A percentile compares a stretch with the other conserved stretches of the same genome.
phyloP scores from a whole-genome alignment of 1,139 yeast species.

The Taphrina pruni region DNA sequence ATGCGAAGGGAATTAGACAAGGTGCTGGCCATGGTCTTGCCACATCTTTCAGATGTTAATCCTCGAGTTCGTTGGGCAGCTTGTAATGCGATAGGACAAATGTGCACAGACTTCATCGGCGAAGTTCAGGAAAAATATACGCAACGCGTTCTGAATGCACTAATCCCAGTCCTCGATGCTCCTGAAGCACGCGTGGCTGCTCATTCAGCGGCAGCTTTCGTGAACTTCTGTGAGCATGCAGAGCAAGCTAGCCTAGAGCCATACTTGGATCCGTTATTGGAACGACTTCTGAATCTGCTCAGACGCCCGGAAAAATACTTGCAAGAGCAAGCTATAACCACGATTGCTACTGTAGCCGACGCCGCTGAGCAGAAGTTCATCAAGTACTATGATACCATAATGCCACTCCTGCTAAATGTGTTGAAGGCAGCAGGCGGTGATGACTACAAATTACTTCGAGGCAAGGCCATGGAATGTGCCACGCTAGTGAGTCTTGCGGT shows the following conservation, averaged over 20 bases:
- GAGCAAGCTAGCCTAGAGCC: conserved; percentile 87
- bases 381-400: conserved; percentile 90
- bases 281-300: conserved; percentile 73
- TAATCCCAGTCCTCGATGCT: conserved; percentile 63
- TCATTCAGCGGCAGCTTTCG: conserved; percentile 98
- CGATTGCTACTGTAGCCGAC: conserved; percentile 96
- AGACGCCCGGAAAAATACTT: conserved; percentile 89
- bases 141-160: conserved; percentile 79
- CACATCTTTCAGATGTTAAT: conserved; percentile 79
- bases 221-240: conserved; percentile 92
- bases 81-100: conserved; percentile 95
- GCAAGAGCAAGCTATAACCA: conserved; percentile 95
- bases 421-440: conserved; percentile 73
- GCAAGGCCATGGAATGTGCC: conserved; percentile 94
- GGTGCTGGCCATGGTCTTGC: conserved; percentile 81
- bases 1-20: conserved; percentile 80
- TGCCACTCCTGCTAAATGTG: conserved; percentile 86
- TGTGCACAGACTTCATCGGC: conserved; percentile 96
- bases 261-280: conserved; percentile 77
- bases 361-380: conserved; percentile 91
- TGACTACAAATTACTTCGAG: conserved; percentile 80
- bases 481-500: conserved; percentile 96
- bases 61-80: conserved; percentile 97
- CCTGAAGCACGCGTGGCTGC: conserved; percentile 74
- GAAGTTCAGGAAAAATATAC: conserved; percentile 82